Conservation (phyloP, 2,329 filamentous ascomycete genomes). For the Pseudopyricularia cyperi region DNA sequence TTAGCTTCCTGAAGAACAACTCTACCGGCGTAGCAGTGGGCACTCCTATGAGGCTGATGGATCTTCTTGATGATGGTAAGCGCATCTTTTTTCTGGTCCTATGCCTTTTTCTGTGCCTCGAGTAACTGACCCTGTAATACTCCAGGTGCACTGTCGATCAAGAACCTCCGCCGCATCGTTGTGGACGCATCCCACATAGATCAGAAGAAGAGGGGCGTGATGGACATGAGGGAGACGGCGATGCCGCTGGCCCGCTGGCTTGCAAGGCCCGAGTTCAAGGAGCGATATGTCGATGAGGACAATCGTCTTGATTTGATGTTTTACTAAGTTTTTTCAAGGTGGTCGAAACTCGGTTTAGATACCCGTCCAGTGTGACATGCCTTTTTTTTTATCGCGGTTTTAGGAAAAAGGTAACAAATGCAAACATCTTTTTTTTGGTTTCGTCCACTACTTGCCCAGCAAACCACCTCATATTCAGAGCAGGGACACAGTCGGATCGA, state of each 20-base stretch:
- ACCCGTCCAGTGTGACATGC: constrained; percentile 1
- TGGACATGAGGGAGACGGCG: constrained; percentile 92
- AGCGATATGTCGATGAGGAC: constrained; percentile 49
- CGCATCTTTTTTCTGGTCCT: neutral
- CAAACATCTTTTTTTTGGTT: neutral
- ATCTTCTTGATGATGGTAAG: constrained; percentile 69
- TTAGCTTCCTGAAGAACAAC: constrained; percentile 55
- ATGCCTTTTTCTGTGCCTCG: neutral
- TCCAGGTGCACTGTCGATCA: constrained; percentile 54
- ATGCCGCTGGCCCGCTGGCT: constrained; percentile 68
- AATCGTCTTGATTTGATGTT: constrained; percentile 50
- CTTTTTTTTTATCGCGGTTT: neutral
- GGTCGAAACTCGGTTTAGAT: neutral
- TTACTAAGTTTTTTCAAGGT: constrained; percentile 32
- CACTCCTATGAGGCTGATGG: constrained; percentile 70
- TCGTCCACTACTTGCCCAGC: too few species aligned
- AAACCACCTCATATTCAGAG: too few species aligned
- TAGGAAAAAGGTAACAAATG: neutral
- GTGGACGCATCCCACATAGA: constrained; percentile 90
- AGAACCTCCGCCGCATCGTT: constrained; percentile 64
- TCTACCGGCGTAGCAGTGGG: constrained; percentile 81
- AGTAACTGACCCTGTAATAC: constrained; percentile 5
- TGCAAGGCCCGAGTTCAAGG: constrained; percentile 50
- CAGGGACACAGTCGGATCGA: too few species aligned
- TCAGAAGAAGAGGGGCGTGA: constrained; percentile 82